Percentiles rank a stretch among this genome's conserved stretches.
Evolutionary conservation across 2,329 filamentous ascomycete species (phyloP).

Genomic region (Hypoxylon sp.): DNA sequence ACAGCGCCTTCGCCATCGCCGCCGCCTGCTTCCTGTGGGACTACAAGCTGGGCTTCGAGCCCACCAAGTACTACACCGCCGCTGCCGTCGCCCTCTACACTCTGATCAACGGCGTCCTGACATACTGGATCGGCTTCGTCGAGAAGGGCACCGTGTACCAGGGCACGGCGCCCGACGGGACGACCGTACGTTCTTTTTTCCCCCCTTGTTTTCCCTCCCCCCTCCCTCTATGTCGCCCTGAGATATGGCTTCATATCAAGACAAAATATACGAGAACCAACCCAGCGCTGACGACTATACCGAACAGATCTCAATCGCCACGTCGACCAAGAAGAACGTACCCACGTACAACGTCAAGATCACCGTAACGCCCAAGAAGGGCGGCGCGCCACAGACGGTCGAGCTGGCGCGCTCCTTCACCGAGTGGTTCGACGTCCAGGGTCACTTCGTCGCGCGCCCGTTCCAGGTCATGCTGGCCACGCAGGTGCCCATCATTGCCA

Average conservation of each 20-base stretch:
- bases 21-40: conserved; percentile 89
- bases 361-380: conserved; percentile 55
- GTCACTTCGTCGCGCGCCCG: conserved; percentile 75
- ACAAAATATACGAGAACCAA: no score
- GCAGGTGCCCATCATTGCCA: conserved; percentile 71
- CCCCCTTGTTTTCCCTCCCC: neutral
- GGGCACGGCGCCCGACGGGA: conserved; percentile 70
- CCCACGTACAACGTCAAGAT: conserved; percentile 82
- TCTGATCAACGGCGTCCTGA: conserved; percentile 77
- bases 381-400: conserved; percentile 53
- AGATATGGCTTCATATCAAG: no score
- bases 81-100: conserved; percentile 83
- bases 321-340: conserved; percentile 77
- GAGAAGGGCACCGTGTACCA: conserved; percentile 86
- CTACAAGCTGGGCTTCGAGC: conserved; percentile 89
- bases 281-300: no score
- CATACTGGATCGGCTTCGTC: conserved; percentile 82
- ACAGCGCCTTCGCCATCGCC: conserved; percentile 79
- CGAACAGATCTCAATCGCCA: conserved; percentile 77
- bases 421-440: conserved; percentile 77
- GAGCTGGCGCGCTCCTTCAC: conserved; percentile 72
- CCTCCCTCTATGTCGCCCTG: neutral
- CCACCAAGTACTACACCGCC: conserved; percentile 81
- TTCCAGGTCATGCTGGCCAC: conserved; percentile 81
- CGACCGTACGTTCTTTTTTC: conserved; percentile 40